A percentile compares a stretch with the other conserved stretches of the same genome.
Conservation (phyloP, 129 eudicot species). For the Gnaphalium uliginosum region DNA sequence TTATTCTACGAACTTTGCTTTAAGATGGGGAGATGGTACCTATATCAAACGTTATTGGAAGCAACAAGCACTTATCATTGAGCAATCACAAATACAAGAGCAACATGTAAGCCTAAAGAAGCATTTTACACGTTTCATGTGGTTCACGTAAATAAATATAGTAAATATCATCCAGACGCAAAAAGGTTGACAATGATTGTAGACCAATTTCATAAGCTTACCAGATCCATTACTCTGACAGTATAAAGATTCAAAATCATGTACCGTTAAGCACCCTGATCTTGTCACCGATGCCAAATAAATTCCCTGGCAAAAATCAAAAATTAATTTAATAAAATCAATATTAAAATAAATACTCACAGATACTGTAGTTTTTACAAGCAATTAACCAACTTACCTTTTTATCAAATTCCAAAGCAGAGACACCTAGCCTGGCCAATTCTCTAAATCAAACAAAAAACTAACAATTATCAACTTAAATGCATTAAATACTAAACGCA, state of each 20-base stretch:
- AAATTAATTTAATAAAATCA: neutral
- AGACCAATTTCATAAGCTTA: slow-evolving; percentile 33
- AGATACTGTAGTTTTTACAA: neutral
- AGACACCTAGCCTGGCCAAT: slow-evolving; percentile 56
- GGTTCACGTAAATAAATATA: too few relatives aligned
- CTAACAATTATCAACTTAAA: neutral
- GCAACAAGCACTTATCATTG: too few relatives aligned
- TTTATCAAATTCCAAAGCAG: slow-evolving; percentile 75
- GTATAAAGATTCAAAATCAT: slow-evolving; percentile 75
- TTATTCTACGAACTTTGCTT: too few relatives aligned
- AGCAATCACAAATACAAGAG: too few relatives aligned
- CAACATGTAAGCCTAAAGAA: too few relatives aligned
- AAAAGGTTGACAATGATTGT: neutral
- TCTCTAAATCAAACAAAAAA: slow-evolving; percentile 4
- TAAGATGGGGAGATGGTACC: too few relatives aligned
- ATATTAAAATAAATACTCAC: neutral
- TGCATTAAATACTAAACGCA: neutral
- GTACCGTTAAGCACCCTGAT: slow-evolving; percentile 87
- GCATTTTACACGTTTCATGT: too few relatives aligned
- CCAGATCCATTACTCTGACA: slow-evolving; percentile 48
- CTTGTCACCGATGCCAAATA: slow-evolving; percentile 87
- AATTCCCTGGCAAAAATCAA: slow-evolving; percentile 55
- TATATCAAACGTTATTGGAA: too few relatives aligned
- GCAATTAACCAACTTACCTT: slow-evolving; percentile 47
- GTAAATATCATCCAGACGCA: neutral